phyloP scores from a whole-genome alignment of 1,284 basidiomycete species.

The Trichosporon coremiiforme region DNA sequence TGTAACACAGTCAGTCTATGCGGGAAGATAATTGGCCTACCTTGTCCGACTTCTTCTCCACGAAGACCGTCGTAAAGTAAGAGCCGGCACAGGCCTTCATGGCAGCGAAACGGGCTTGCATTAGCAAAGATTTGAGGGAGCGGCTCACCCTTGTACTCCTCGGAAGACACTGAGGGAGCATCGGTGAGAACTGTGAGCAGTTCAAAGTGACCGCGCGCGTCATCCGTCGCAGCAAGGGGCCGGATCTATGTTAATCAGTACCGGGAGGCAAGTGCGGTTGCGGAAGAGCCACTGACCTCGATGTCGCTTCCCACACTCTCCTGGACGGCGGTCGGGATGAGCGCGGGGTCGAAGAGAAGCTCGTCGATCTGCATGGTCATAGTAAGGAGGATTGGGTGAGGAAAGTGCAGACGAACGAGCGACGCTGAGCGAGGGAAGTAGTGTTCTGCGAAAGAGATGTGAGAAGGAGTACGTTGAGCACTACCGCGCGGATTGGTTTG shows the following conservation, averaged over 20 bases:
- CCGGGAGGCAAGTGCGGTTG: not conserved
- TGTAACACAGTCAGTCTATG: constrained; percentile 21
- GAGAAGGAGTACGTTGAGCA: constrained; percentile 5
- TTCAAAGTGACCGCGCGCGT: constrained; percentile 75
- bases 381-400: not conserved
- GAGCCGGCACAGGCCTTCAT: constrained; percentile 61
- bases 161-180: constrained; percentile 71
- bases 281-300: constrained; percentile 29
- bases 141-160: constrained; percentile 62
- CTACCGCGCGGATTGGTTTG: not conserved
- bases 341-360: constrained; percentile 42
- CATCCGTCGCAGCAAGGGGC: constrained; percentile 88
- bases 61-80: constrained; percentile 84
- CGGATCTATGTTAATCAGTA: constrained; percentile 68
- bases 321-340: constrained; percentile 40
- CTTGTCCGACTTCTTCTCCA: constrained; percentile 71
- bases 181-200: constrained; percentile 81
- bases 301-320: constrained; percentile 40
- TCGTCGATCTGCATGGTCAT: constrained; percentile 30
- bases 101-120: constrained; percentile 66
- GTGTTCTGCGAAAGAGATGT: not conserved
- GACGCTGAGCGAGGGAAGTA: not conserved
- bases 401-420: not conserved
- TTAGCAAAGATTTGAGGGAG: too few species aligned
- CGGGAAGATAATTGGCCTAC: constrained; percentile 26